phyloP scores from a whole-genome alignment of 495 filamentous ascomycete genomes.

The Daldinia grandis region DNA sequence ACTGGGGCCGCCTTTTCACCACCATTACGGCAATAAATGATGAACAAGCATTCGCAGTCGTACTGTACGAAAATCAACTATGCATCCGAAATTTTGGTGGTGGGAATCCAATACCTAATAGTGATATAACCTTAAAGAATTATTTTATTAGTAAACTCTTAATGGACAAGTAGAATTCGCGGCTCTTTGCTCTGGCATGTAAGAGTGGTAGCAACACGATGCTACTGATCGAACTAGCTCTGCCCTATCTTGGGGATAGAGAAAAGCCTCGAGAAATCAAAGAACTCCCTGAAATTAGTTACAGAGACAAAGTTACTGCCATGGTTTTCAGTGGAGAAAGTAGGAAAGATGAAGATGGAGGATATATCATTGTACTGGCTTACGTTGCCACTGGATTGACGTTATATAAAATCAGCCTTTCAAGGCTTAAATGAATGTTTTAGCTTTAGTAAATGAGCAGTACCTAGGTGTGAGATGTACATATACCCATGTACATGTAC shows the following conservation, averaged over 20 bases:
- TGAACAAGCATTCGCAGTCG: conserved; percentile 39
- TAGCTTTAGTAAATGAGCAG: too few relatives aligned
- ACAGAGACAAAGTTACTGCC: conserved; percentile 36
- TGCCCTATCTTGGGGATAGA: conserved; percentile 9
- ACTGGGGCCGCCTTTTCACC: conserved; percentile 45
- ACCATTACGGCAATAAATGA: conserved; percentile 38
- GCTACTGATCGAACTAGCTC: conserved; percentile 41
- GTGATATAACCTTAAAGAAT: conserved; percentile 40
- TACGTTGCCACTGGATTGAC: neutral
- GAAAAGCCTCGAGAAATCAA: conserved; percentile 35
- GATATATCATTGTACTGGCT: conserved; percentile 14
- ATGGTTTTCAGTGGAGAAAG: conserved; percentile 15
- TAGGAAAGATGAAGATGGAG: neutral
- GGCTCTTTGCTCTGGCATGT: conserved; percentile 44
- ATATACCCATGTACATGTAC: too few relatives aligned
- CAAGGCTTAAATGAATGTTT: neutral
- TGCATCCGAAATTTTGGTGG: conserved; percentile 37
- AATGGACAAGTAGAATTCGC: conserved; percentile 32
- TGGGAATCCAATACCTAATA: neutral
- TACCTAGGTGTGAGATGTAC: too few relatives aligned
- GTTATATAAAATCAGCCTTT: conserved; percentile 22
- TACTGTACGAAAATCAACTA: conserved; percentile 44
- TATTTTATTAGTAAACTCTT: conserved; percentile 46
- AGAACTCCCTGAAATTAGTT: conserved; percentile 35
- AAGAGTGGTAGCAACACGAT: conserved; percentile 34